These are phyloP conservation scores for Botrytis fabae DNA, from an alignment of 2,329 filamentous ascomycete genomes.

Conservation along the genomic window DNA sequence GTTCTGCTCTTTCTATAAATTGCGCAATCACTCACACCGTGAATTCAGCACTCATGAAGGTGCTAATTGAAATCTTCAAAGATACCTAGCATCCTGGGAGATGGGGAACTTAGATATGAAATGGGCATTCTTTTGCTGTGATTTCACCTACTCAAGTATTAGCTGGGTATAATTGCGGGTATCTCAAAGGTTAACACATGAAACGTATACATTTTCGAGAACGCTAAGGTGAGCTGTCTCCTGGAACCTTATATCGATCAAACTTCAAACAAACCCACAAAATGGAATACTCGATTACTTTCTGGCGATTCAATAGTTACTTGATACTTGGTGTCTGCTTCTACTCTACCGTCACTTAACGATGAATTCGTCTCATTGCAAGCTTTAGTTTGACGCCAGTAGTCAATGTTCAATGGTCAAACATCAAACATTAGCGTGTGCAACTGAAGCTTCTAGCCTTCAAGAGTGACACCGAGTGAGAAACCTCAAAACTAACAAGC, in stretches of 20 bases:
- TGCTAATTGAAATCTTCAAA: neutral
- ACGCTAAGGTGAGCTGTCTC: neutral
- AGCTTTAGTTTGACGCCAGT: neutral
- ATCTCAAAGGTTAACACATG: neutral
- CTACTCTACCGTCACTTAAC: conserved; percentile 4
- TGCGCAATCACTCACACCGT: neutral
- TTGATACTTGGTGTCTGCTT: neutral
- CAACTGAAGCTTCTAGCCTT: neutral
- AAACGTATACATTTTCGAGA: neutral
- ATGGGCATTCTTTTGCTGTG: neutral
- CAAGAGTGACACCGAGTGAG: neutral
- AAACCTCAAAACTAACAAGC: neutral
- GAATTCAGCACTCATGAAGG: neutral
- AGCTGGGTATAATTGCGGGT: neutral
- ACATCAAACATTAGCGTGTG: neutral
- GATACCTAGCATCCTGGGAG: neutral
- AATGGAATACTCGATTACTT: neutral
- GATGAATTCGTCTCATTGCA: neutral
- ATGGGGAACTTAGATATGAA: neutral
- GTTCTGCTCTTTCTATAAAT: neutral
- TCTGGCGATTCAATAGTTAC: neutral
- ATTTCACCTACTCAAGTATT: neutral
- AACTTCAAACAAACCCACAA: neutral
- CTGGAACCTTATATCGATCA: neutral
- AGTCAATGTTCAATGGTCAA: neutral